Percentiles rank a stretch among this genome's conserved stretches.
Evolutionary conservation across 495 filamentous ascomycete genomes (phyloP).

Genomic region (Penicillium psychrofluorescens): DNA sequence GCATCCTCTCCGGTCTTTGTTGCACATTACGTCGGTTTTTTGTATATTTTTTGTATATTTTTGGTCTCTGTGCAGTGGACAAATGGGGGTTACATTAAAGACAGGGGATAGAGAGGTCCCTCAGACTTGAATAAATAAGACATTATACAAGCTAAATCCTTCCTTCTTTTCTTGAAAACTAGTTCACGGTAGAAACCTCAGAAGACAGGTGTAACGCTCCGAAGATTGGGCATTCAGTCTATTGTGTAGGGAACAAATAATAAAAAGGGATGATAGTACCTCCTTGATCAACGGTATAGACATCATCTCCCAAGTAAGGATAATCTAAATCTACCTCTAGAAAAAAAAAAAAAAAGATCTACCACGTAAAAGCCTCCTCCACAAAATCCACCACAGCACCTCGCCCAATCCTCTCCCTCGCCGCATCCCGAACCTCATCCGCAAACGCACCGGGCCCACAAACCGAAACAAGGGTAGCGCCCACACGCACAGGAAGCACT

Average conservation of each 20-base stretch:
- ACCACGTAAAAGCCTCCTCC: conserved; percentile 91
- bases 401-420: conserved; percentile 57
- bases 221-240: too few species aligned
- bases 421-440: conserved; percentile 75
- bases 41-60: too few species aligned
- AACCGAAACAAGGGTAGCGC: conserved; percentile 77
- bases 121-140: too few species aligned
- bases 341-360: conserved; percentile 3
- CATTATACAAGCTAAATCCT: too few species aligned
- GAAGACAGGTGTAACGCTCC: too few species aligned
- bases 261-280: background rate
- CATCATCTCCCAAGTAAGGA: background rate
- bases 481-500: conserved; percentile 68
- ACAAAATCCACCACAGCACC: conserved; percentile 75
- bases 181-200: too few species aligned
- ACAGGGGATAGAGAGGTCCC: too few species aligned
- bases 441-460: conserved; percentile 87
- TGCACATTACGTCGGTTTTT: background rate
- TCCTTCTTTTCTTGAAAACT: too few species aligned
- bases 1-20: background rate
- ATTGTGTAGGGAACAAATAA: too few species aligned
- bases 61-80: too few species aligned
- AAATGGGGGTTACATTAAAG: background rate
- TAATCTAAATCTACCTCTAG: background rate
- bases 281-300: background rate